These are phyloP conservation scores for Vachellia collinsii DNA, from an alignment of 306 rosid genomes.

Conservation along the genomic window DNA sequence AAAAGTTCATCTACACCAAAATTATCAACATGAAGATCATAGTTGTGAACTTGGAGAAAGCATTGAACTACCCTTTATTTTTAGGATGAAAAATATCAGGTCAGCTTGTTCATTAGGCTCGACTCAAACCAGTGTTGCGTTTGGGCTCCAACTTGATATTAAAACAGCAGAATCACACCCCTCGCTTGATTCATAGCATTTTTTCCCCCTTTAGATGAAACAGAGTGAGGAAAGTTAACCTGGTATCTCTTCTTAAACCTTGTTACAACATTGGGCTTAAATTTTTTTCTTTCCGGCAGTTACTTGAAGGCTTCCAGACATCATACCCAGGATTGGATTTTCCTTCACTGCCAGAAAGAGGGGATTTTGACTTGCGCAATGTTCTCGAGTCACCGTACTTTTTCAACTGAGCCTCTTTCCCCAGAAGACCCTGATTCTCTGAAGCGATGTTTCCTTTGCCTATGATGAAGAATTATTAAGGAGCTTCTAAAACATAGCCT, in stretches of 20 bases:
- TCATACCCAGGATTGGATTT: constrained; percentile 68
- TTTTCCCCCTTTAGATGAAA: neutral
- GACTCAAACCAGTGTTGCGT: neutral
- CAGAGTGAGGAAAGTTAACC: neutral
- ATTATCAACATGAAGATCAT: neutral
- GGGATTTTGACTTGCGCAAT: constrained; percentile 69
- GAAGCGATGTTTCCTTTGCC: constrained; percentile 24
- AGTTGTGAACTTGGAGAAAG: constrained; percentile 11
- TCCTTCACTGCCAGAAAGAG: constrained; percentile 77
- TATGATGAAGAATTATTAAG: constrained; percentile 17
- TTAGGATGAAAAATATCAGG: neutral
- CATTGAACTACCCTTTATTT: neutral
- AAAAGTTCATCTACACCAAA: neutral
- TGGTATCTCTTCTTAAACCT: constrained; percentile 19
- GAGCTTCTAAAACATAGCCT: constrained; percentile 33
- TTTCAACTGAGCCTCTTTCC: constrained; percentile 61
- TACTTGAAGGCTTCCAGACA: constrained; percentile 68
- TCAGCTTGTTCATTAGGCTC: neutral
- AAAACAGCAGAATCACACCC: neutral
- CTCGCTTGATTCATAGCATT: neutral
- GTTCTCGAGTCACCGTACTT: constrained; percentile 81
- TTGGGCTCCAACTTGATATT: constrained; percentile 2
- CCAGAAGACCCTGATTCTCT: neutral
- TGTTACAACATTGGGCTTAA: constrained; percentile 21
- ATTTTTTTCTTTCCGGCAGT: constrained; percentile 45